Base-by-base conservation (phyloP, 352 stramenopile genomes). In the Pythium insidiosum region DNA sequence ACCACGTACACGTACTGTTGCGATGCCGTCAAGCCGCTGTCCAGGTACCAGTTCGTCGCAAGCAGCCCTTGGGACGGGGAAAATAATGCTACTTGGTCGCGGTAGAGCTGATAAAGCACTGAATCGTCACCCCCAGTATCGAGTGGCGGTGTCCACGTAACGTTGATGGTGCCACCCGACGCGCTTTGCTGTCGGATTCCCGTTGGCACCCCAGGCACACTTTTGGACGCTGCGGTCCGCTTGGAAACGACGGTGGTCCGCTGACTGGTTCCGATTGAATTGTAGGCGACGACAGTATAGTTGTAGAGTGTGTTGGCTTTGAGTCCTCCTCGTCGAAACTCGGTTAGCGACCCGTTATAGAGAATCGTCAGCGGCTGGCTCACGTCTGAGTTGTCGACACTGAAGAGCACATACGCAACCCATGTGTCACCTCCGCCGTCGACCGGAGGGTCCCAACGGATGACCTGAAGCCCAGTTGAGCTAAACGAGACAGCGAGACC, bases 101-200 rank as follows among this genome's bases (percentile, higher is more conserved):
- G 60, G 18, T 68, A 68, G 6, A 84, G 28, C 23, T 66, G 66
- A 30, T 82, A 86, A 3, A 47, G 45, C n/a, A 77, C 22, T 0
- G 30, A 22, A 4, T 19, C 21, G 5, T 66, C 66, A 5, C 73
- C 73, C 15, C 73, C 73, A 19, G 26, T 60, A 22, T 85, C 73
- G 2, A 75, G 20, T 1, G 73, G 73, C 13, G 43, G 34, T 15
- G 38, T 48, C 73, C 73, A 86, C 11, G 18, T 25, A 0, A 82
- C n/a, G 4, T 19, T 15, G n/a, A 86, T 73, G 3, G 58, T 71
- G 9, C 70, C 70, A 12, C 73, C 70, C 0, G 56, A 65, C 0
- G 35, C 33, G 6, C 25, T 46, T 0, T 30, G 4, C 2, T 45
- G 16, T 18, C 6, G 26, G 0, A 83, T 16, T 1, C 42, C 16